Base-by-base conservation (phyloP, 2,329 filamentous ascomycete genomes). In the Cercospora sesami region DNA sequence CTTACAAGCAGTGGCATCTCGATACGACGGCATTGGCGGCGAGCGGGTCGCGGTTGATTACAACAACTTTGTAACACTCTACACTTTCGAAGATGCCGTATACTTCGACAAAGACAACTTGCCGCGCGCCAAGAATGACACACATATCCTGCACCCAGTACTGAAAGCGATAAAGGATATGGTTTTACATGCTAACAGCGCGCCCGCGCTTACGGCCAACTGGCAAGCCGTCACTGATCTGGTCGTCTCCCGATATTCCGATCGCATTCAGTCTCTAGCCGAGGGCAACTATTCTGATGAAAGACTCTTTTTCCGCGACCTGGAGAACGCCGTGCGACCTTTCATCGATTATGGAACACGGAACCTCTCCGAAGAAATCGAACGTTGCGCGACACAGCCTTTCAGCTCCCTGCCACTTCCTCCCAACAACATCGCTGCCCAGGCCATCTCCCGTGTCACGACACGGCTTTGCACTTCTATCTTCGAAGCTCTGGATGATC, bases 221-320 rank as follows among this genome's bases (percentile, higher is more conserved):
- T 93, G 91, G 91, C 91, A 93, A 75, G 83, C 80, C 0, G 80
- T 90, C 1, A 83, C 85, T 0, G 91, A 94, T 72, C 84, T 90
- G 82, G 80, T 93, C 4, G 82, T 91, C 4, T 76, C 81, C 4
- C 84, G 90, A 1, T 92, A 90, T 73, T 83, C 84, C 4, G 80
- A 85, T 33, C 81, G 87, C 26, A 78, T 93, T 30, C 77, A 79
- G 51, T 74, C 78, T 62, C 70, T 82, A 9, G 64, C 60, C 48
- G 78, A 64, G 64, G 77, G 61, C 30, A 51, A 60, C 36, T 67
- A 72, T 71, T 67, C 60, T 42, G 73, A 58, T 58, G 33, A 76
- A 2, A 18, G 60, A 7, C 66, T 68, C 4, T 71, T 80, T 28
- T 71, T 74, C 18, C 51, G 39, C 2, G 77, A 80, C 55, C 64